Evolutionary conservation across 2,329 filamentous ascomycete species (phyloP), one percentile per base, ranked within the genome.

Genomic region (Talaromyces sp.): DNA sequence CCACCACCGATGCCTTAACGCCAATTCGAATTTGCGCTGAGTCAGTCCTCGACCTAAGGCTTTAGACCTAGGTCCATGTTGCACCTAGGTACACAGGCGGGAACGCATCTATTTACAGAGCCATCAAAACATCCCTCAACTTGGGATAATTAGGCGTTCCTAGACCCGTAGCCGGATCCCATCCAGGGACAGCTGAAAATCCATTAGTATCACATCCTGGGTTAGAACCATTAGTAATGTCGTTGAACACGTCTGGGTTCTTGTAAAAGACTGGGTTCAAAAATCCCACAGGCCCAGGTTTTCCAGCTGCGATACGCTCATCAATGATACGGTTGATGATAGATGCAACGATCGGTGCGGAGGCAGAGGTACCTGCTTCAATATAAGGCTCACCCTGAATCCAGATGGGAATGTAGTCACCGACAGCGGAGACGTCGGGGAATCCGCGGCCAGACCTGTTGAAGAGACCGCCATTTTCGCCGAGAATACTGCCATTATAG

Each of bases 261-360:
- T 31, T 27, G 35, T 62, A 62, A 11, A 62, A 62, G 16, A 65
- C 41, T 2, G 54, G 33, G 45, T 65, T 61, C 57, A 62, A 56
- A n/a, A 62, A 62, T 11, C 47, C 60, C 22, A 62, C 7, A 16
- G 60, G 60, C 7, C 47, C 60, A 5, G 80, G 70, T 71, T 84
- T 82, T 3, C 83, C 83, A 4, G 74, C 76, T 0, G 80, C 74
- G 19, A 88, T 74, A 43, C 85, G 78, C 1, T 83, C 85, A 69
- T 89, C 87, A 68, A 90, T 90, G 64, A 90, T 76, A 5, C 90
- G 80, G 1, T 84, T 79, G 47, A 90, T 77, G 59, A 90, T 79
- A 8, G 81, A 84, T 0, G 85, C 83, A 31, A 86, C 84, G 0
- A 85, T 77, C 0, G 89, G 89, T 0, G 84, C 76, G 0, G 87